These are phyloP conservation scores for Diversispora eburnea DNA, from an alignment of 192 early-diverging fungal species.

Conservation along the genomic window DNA sequence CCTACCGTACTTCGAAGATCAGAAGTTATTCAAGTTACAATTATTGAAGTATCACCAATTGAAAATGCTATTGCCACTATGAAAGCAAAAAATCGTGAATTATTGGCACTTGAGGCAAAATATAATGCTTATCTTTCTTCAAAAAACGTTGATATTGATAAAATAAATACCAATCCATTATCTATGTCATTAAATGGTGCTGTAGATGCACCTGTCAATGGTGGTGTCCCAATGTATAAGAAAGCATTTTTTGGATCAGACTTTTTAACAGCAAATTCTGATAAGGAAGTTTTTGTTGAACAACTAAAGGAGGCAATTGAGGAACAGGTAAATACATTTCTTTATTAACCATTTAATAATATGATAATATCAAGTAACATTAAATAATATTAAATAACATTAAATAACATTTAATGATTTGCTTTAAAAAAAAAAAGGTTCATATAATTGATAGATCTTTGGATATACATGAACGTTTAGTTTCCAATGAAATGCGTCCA, in stretches of 20 bases:
- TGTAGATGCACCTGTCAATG: conserved; percentile 81
- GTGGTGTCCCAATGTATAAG: conserved; percentile 73
- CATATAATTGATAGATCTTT: conserved; percentile 59
- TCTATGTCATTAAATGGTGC: conserved; percentile 81
- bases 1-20: conserved; percentile 59
- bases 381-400: neutral
- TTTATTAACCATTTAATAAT: neutral
- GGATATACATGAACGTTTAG: conserved; percentile 56
- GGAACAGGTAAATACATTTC: conserved; percentile 52
- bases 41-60: conserved; percentile 65
- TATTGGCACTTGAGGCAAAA: conserved; percentile 49
- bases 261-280: conserved; percentile 42
- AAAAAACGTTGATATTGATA: neutral
- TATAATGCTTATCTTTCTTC: conserved; percentile 40
- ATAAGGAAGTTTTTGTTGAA: conserved; percentile 42
- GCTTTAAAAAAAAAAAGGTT: conserved; percentile 37
- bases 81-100: conserved; percentile 62
- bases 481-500: conserved; percentile 64
- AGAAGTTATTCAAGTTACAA: conserved; percentile 49
- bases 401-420: neutral
- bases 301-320: conserved; percentile 57
- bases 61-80: conserved; percentile 73
- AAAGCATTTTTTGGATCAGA: conserved; percentile 56
- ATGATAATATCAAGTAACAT: neutral
- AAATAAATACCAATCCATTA: conserved; percentile 61